A percentile compares a stretch with the other conserved stretches of the same genome.
Evolutionary conservation across 352 stramenopile species (phyloP).

Genomic region (Phytophthora uliginosa): DNA sequence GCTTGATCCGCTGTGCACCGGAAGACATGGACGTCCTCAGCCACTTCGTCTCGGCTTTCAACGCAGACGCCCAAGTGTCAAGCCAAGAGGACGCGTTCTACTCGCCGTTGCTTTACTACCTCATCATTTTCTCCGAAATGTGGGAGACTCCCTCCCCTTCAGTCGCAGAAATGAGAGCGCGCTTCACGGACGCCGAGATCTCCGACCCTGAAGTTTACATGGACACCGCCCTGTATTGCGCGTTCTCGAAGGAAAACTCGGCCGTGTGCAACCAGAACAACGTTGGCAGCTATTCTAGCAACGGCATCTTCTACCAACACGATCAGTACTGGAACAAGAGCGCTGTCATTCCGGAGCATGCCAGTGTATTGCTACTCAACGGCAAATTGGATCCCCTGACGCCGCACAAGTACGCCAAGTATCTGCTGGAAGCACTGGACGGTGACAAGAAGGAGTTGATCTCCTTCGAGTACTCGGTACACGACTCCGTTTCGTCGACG

Average conservation of each 20-base stretch:
- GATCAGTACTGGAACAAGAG: constrained; percentile 64
- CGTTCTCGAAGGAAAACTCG: constrained; percentile 57
- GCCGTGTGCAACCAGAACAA: constrained; percentile 28
- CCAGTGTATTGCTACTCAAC: constrained; percentile 55
- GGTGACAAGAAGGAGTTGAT: constrained; percentile 49
- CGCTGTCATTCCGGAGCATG: constrained; percentile 40
- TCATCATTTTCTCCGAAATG: constrained; percentile 60
- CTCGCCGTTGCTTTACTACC: constrained; percentile 52
- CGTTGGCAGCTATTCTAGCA: constrained; percentile 13
- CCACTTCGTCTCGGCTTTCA: constrained; percentile 24
- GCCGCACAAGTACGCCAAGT: constrained; percentile 52
- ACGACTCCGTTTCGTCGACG: constrained; percentile 45
- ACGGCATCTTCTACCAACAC: constrained; percentile 45
- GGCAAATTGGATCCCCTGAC: constrained; percentile 56
- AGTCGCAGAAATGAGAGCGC: constrained; percentile 9
- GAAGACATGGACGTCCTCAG: constrained; percentile 35
- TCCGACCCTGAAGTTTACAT: constrained; percentile 27
- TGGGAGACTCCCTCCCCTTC: constrained; percentile 45
- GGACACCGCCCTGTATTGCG: constrained; percentile 52
- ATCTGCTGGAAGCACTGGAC: constrained; percentile 34
- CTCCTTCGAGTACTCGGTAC: constrained; percentile 50
- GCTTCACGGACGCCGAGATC: constrained; percentile 33
- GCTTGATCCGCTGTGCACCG: constrained; percentile 39
- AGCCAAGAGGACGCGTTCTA: constrained; percentile 35
- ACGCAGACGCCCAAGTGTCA: not conserved